Conservation (phyloP, 2,329 filamentous ascomycete species). For the Penicillium aurantiogriseum region DNA sequence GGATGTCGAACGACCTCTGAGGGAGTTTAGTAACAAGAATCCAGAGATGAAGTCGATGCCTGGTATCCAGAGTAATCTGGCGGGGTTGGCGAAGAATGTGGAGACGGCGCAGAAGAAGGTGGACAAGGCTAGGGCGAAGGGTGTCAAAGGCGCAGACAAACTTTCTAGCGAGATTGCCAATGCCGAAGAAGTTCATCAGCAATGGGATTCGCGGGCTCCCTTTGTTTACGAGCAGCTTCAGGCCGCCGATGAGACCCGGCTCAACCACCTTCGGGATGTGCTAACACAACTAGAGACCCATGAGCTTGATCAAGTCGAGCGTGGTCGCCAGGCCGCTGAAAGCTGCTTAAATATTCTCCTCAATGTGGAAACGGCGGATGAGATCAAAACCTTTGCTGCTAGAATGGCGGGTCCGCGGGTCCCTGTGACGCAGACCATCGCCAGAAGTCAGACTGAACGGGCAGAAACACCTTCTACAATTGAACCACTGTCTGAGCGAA, state of each 20-base stretch:
- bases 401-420: slow-evolving; percentile 25
- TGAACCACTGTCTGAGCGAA: slow-evolving; percentile 14
- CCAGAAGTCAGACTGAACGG: slow-evolving; percentile 20
- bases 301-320: slow-evolving; percentile 82
- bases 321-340: slow-evolving; percentile 70
- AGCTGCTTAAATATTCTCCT: slow-evolving; percentile 77
- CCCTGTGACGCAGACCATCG: slow-evolving; percentile 11
- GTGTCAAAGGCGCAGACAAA: slow-evolving; percentile 69
- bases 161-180: slow-evolving; percentile 70
- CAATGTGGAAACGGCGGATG: slow-evolving; percentile 80
- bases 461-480: slow-evolving; percentile 11
- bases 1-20: slow-evolving; percentile 82
- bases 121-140: slow-evolving; percentile 81
- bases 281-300: slow-evolving; percentile 92
- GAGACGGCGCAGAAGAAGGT: slow-evolving; percentile 79
- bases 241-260: slow-evolving; percentile 79
- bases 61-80: slow-evolving; percentile 77
- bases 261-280: slow-evolving; percentile 86
- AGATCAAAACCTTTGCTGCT: slow-evolving; percentile 62
- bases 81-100: slow-evolving; percentile 77
- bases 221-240: slow-evolving; percentile 94
- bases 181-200: slow-evolving; percentile 73
- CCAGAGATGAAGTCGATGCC: slow-evolving; percentile 76
- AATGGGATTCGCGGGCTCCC: slow-evolving; percentile 93
- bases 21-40: slow-evolving; percentile 69